A percentile compares a stretch with the other conserved stretches of the same genome.
Evolutionary conservation across 306 rosid genomes (phyloP).

Genomic region (Acacia crassicarpa): DNA sequence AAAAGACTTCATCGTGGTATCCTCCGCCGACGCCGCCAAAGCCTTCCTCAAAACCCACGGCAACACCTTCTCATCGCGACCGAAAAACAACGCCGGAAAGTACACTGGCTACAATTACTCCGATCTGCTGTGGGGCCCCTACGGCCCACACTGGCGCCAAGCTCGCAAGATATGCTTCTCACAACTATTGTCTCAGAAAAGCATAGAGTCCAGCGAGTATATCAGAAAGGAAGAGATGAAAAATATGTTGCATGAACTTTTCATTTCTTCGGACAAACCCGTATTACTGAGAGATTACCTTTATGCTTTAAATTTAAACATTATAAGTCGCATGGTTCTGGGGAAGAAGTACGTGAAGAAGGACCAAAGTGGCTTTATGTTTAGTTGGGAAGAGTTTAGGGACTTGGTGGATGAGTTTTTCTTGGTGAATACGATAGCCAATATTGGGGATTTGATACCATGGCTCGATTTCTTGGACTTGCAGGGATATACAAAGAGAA

Average conservation of each 20-base stretch:
- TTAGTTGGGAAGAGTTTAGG: not conserved
- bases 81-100: slow-evolving; percentile 51
- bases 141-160: slow-evolving; percentile 59
- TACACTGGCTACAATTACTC: slow-evolving; percentile 51
- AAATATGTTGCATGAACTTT: slow-evolving; percentile 21
- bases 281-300: slow-evolving; percentile 36
- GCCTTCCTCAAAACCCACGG: slow-evolving; percentile 56
- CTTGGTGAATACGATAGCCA: not conserved
- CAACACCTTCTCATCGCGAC: slow-evolving; percentile 34
- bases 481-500: slow-evolving; percentile 67
- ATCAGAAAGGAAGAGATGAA: slow-evolving; percentile 47
- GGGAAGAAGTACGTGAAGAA: slow-evolving; percentile 61
- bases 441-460: slow-evolving; percentile 57
- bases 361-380: slow-evolving; percentile 18
- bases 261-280: not conserved
- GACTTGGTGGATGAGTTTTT: too few species aligned
- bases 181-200: slow-evolving; percentile 47
- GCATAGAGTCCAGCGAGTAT: slow-evolving; percentile 52
- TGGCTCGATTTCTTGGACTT: slow-evolving; percentile 60
- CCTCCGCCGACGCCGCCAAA: slow-evolving; percentile 49
- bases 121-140: slow-evolving; percentile 55
- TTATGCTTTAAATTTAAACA: slow-evolving; percentile 41
- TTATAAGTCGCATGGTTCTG: slow-evolving; percentile 61
- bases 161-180: slow-evolving; percentile 51
- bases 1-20: slow-evolving; percentile 41